Evolutionary conservation across 768 basidiomycete genomes (phyloP).

Genomic region (Hericium rajendrae): DNA sequence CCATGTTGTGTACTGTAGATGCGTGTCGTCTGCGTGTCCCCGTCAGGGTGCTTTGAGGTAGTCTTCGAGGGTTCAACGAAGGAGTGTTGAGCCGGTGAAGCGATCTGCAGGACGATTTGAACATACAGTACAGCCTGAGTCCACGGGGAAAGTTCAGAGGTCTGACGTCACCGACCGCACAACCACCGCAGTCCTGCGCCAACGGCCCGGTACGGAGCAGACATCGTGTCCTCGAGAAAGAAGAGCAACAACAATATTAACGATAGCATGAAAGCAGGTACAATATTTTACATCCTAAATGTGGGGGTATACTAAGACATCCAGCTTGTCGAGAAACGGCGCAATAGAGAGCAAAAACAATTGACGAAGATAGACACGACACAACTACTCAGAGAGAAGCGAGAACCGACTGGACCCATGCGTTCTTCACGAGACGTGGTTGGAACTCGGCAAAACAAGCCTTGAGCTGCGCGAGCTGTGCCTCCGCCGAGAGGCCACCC

Average conservation of each 20-base stretch:
- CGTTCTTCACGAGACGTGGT: constrained; percentile 64
- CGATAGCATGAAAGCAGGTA: not conserved
- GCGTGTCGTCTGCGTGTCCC: no score
- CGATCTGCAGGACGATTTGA: no score
- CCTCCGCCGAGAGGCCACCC: constrained; percentile 15
- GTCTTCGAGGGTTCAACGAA: no score
- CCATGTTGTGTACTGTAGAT: not conserved
- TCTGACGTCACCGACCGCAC: no score
- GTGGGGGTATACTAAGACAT: not conserved
- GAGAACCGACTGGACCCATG: constrained; percentile 65
- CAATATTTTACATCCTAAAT: not conserved
- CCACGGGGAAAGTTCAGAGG: no score
- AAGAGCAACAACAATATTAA: no score
- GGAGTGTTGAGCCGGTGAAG: no score
- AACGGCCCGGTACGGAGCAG: no score
- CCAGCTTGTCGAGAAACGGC: not conserved
- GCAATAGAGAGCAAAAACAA: not conserved
- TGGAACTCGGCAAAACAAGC: constrained; percentile 55
- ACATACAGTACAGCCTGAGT: no score
- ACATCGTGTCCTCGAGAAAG: no score
- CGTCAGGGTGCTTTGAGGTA: no score
- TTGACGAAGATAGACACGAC: not conserved
- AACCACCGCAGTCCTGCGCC: no score
- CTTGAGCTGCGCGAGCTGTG: constrained; percentile 39
- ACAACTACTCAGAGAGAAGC: constrained; percentile 23